These are phyloP conservation scores for Fusarium torreyae DNA, from an alignment of 2,329 filamentous ascomycete genomes.

Conservation along the genomic window DNA sequence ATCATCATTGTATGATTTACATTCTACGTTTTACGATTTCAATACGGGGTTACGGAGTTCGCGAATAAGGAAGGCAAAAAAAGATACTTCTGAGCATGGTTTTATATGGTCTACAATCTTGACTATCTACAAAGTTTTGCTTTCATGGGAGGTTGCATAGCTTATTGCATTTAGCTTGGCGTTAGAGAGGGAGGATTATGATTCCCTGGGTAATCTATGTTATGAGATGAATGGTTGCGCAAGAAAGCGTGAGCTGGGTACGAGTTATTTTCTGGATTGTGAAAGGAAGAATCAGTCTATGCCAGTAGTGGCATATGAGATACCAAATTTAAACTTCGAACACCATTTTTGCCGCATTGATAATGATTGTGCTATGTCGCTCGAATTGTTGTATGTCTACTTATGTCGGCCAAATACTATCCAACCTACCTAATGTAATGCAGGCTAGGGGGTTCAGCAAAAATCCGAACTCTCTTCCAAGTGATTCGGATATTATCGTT, in stretches of 20 bases:
- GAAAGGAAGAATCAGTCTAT: slow-evolving; percentile 1
- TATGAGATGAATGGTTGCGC: slow-evolving; percentile 6
- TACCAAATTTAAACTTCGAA: slow-evolving; percentile 29
- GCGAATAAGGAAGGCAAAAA: slow-evolving; percentile 15
- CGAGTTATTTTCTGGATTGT: slow-evolving; percentile 11
- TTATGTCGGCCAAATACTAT: too few relatives aligned
- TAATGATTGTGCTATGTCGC: neutral
- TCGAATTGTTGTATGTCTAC: too few relatives aligned
- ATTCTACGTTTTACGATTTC: slow-evolving; percentile 14
- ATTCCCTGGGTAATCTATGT: slow-evolving; percentile 34
- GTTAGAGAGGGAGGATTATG: slow-evolving; percentile 33
- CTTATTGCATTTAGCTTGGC: slow-evolving; percentile 45
- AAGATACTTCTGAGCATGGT: slow-evolving; percentile 4
- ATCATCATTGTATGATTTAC: slow-evolving; percentile 2
- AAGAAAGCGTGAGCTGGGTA: slow-evolving; percentile 13
- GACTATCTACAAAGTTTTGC: slow-evolving; percentile 4
- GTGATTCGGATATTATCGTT: too few relatives aligned
- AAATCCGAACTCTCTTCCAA: too few relatives aligned
- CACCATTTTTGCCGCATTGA: neutral
- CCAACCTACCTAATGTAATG: too few relatives aligned
- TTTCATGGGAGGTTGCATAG: slow-evolving; percentile 26
- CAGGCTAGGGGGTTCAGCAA: too few relatives aligned
- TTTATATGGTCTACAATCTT: slow-evolving; percentile 1
- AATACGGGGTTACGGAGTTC: slow-evolving; percentile 1
- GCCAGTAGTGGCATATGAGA: slow-evolving; percentile 12